Base-by-base conservation (phyloP, 2,329 filamentous ascomycete species). In the Alternaria tenuissima region DNA sequence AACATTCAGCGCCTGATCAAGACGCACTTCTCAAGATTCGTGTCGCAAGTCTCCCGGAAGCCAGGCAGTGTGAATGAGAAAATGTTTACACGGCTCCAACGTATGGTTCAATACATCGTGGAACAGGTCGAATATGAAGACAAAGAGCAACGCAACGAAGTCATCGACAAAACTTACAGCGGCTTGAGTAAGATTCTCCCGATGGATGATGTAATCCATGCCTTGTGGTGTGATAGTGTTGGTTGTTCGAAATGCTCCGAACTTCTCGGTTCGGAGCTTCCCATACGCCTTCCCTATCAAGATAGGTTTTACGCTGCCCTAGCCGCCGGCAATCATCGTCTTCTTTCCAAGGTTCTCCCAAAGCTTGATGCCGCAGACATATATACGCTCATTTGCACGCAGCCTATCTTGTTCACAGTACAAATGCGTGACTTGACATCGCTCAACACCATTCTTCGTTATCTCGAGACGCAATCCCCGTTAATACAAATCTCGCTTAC, bases 361-460 rank as follows among this genome's bases (percentile, higher is more conserved):
- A 18, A 34, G 8, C n/a, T 48, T 28, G 34, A 7, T 16, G 12
- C 9, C 16, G 0, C 0, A 2, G 28, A 48, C n/a, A 3, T 3
- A 4, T 18, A 48, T 16, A 0, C 1, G 0, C 6, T 20, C 11
- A 14, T 32, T 0, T 1, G 0, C 7, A 8, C 18, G 2, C 3
- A 1, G 14, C 44, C 44, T 34, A 14, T 48, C 11, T 5, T 1
- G 1, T 22, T 48, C 8, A 11, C 44, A 3, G 7, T 30, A 3
- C 1, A 0, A 5, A 3, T 48, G 14, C n/a, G n/a, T 48, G 26
- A 28, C 30, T 48, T 2, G 12, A 48, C 28, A 5, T 48, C 44
- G n/a, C 30, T 48, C 1, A 7, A 48, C 28, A 16, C 22, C 20
- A 48, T 48, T 6, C 5, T 48, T 3, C 44, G 28, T 34, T 7